Evolutionary conservation across 1,284 basidiomycete species (phyloP).

Genomic region (Apiotrichum brassicae): DNA sequence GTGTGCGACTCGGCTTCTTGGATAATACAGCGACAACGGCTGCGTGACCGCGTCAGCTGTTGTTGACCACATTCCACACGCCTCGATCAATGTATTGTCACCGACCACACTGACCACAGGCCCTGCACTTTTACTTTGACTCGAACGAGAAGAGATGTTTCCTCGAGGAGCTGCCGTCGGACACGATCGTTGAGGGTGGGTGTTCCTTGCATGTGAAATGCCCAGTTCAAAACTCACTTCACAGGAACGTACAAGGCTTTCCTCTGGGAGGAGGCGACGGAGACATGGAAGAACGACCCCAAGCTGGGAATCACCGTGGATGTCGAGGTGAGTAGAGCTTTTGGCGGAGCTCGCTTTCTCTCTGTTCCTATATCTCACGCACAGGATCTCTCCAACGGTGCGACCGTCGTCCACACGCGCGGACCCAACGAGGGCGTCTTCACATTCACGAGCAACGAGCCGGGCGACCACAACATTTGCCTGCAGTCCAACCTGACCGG

Average conservation of each 20-base stretch:
- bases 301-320: constrained; percentile 83
- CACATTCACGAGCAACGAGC: constrained; percentile 92
- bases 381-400: constrained; percentile 33
- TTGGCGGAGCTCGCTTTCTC: too few species aligned
- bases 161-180: constrained; percentile 91
- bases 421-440: constrained; percentile 87
- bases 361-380: too few species aligned
- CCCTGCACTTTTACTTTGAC: constrained; percentile 86
- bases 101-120: constrained; percentile 42
- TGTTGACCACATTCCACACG: too few species aligned
- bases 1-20: too few species aligned
- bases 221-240: too few species aligned
- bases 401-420: constrained; percentile 69
- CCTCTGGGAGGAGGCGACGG: constrained; percentile 73
- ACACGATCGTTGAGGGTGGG: constrained; percentile 92
- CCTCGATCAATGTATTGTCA: too few species aligned
- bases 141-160: constrained; percentile 91
- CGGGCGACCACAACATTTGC: constrained; percentile 93
- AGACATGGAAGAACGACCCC: constrained; percentile 65
- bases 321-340: constrained; percentile 77
- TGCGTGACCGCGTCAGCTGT: too few species aligned
- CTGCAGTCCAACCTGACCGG: constrained; percentile 78
- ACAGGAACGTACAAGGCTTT: constrained; percentile 86
- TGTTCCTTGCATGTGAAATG: too few species aligned
- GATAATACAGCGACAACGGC: too few species aligned